Evolutionary conservation across 2,329 filamentous ascomycete genomes (phyloP).

Genomic region (Decorospora gaudefroyi): DNA sequence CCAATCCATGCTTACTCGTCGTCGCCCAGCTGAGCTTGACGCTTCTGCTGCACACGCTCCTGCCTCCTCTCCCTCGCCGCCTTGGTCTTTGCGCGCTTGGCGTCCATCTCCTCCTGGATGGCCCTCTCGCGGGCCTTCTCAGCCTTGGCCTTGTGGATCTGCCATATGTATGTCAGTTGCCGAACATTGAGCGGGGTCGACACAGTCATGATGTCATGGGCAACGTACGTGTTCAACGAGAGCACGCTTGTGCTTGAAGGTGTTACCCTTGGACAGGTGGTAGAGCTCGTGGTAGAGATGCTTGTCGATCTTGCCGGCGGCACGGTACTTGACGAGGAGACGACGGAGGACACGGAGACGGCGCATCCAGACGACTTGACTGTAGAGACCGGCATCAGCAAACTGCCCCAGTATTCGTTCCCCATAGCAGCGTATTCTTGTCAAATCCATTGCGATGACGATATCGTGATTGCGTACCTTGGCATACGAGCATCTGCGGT

Average conservation of each 20-base stretch:
- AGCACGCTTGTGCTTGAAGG: constrained; percentile 99
- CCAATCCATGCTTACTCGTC: constrained; percentile 50
- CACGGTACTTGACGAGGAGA: constrained; percentile 99
- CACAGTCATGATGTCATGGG: constrained; percentile 47
- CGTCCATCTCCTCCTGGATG: constrained; percentile 99
- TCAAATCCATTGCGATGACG: constrained; percentile 18
- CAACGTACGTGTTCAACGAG: constrained; percentile 98
- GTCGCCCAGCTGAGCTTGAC: constrained; percentile 79
- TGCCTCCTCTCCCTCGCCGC: constrained; percentile 97
- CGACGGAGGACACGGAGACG: constrained; percentile 98
- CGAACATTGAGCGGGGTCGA: constrained; percentile 22
- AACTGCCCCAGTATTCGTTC: constrained; percentile 18
- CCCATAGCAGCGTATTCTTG: constrained; percentile 6
- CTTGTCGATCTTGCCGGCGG: constrained; percentile 99
- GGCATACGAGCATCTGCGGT: constrained; percentile 99
- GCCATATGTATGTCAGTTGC: constrained; percentile 42
- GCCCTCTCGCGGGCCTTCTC: constrained; percentile 96
- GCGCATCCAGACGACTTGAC: constrained; percentile 99
- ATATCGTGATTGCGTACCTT: constrained; percentile 64
- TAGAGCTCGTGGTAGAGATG: constrained; percentile 99
- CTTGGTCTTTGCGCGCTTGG: constrained; percentile 99
- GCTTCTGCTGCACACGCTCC: constrained; percentile 90
- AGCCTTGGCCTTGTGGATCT: constrained; percentile 99
- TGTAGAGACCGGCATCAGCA: constrained; percentile 53
- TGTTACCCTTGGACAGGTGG: constrained; percentile 99